Percentiles rank a stretch among this genome's conserved stretches.
These are phyloP conservation scores for Pyrrhoderma lamaoense DNA, from an alignment of 1,284 basidiomycete species.

Conservation along the genomic window DNA sequence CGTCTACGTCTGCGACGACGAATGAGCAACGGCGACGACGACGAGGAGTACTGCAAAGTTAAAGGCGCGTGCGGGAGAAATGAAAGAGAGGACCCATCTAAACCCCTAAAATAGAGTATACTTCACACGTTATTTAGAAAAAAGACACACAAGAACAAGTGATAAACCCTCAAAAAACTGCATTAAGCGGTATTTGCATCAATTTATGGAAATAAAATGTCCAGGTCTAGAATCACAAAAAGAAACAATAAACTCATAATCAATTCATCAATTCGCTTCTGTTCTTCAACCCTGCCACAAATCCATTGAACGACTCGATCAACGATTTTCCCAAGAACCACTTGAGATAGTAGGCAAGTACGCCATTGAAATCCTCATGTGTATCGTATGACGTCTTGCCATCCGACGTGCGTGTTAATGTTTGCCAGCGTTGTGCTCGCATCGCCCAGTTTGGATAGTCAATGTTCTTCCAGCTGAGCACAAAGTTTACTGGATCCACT, in stretches of 20 bases:
- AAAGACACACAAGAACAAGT: neutral
- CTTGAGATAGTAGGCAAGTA: constrained; percentile 48
- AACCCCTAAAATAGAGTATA: neutral
- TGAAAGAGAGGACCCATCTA: neutral
- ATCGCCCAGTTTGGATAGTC: constrained; percentile 43
- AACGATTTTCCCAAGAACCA: constrained; percentile 13
- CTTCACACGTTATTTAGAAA: neutral
- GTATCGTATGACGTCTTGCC: constrained; percentile 60
- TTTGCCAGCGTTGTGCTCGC: constrained; percentile 55
- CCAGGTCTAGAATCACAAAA: neutral
- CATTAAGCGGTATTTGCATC: neutral
- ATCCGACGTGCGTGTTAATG: constrained; percentile 37
- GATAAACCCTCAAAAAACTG: neutral
- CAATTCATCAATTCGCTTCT: neutral
- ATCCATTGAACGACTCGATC: constrained; percentile 6
- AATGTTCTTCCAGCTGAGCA: constrained; percentile 48
- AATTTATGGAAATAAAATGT: constrained; percentile 1
- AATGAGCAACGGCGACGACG: constrained; percentile 4
- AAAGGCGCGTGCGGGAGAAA: neutral
- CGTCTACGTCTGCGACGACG: constrained; percentile 4
- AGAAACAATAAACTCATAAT: neutral
- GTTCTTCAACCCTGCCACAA: constrained; percentile 1
- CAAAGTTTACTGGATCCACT: constrained; percentile 44
- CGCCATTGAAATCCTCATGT: constrained; percentile 52
- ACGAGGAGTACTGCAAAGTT: neutral